A percentile compares a stretch with the other conserved stretches of the same genome.
phyloP scores from a whole-genome alignment of 139 green algal species.

The Nannochloris sp. region DNA sequence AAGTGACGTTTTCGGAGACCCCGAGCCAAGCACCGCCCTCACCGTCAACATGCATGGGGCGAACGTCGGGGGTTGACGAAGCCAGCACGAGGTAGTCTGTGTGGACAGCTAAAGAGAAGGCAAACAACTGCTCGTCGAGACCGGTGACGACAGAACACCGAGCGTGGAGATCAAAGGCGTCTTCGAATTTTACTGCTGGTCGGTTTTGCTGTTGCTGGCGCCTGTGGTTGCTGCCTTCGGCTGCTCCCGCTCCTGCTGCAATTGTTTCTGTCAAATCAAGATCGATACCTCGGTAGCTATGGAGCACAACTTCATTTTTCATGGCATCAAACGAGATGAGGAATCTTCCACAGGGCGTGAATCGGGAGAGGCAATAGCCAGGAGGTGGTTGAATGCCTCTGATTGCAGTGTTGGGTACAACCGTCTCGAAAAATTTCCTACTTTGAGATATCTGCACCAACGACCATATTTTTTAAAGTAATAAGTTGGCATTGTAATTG shows the following conservation, averaged over 20 bases:
- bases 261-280: not conserved
- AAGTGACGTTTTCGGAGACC: not conserved
- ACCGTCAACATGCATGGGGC: not conserved
- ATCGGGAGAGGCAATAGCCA: conserved; percentile 3
- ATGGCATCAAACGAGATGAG: conserved; percentile 16
- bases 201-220: conserved; percentile 1
- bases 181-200: not conserved
- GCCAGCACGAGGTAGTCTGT: not conserved
- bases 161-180: conserved; percentile 12
- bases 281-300: conserved; percentile 15
- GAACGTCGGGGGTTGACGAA: not conserved
- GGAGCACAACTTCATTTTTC: conserved; percentile 11
- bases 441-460: conserved; percentile 7
- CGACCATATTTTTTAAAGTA: not conserved
- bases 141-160: not conserved
- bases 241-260: not conserved
- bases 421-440: conserved; percentile 21
- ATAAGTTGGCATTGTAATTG: not conserved
- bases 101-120: conserved; percentile 2
- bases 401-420: conserved; percentile 17
- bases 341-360: conserved; percentile 24
- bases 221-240: not conserved
- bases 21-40: not conserved
- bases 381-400: not conserved
- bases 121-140: conserved; percentile 10